Base-by-base conservation (phyloP, 164 flowering plant genomes). In the Echeveria elegans region DNA sequence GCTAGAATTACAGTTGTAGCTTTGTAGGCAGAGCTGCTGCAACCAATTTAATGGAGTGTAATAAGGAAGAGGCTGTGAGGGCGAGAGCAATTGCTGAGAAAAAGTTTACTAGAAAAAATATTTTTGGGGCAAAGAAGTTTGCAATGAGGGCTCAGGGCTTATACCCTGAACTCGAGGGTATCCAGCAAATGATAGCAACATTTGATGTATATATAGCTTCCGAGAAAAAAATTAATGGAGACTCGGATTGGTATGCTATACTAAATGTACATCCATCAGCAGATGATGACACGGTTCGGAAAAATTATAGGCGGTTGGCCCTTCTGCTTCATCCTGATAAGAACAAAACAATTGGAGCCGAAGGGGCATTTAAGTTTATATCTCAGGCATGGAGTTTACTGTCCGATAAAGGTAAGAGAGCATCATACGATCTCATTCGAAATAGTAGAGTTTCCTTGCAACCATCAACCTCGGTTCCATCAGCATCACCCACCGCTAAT, bases 291-390 rank as follows among this genome's bases (percentile, higher is more conserved):
- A 76, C 79, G 0, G 82, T 94, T 29, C 83, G 78, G 73, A 94
- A 82, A 68, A 84, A 88, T 32, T 94, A 89, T 43, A 79, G 95
- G 72, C 89, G 87, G 78, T 74, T 94, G 56, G 95, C 93, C 67
- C 88, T 94, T 15, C 74, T 78, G 74, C 91, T 93, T 72, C 98
- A 93, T 73, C 98, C 98, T 26, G 98, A 93, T 71, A 94, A 90
- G 74, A 94, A 94, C 79, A 88, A 87, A 65, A 82, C 93, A 66
- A 48, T 91, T 19, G 98, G 98, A 52, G 90, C 96, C 19, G 98
- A 94, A 52, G 98, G 90, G 56, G 98, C 98, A 6, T 94, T 91
- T 76, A 89, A 89, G 72, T 66, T 80, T 63, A 67, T 94, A 67
- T 86, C 96, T 4, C 88, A 89, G 74, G 97, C 98, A 11, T 91